Percentiles rank a stretch among this genome's conserved stretches.
Evolutionary conservation across 306 rosid genomes (phyloP).

Genomic region (Albizia julibrissin): DNA sequence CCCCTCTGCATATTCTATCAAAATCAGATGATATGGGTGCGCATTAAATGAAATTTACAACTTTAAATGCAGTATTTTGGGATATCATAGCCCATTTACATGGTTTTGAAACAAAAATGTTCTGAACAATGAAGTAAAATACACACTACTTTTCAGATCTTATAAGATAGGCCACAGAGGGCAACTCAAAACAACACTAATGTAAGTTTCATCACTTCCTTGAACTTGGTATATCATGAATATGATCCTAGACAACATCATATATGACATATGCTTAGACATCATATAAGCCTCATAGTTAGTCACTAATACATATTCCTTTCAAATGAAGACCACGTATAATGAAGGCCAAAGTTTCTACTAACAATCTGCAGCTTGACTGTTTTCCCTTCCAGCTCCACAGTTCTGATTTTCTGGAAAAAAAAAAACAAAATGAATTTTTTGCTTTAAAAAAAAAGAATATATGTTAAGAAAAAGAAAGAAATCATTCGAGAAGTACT

Average conservation of each 20-base stretch:
- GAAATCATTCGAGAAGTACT: background rate
- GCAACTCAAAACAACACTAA: background rate
- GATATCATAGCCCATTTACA: background rate
- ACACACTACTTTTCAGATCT: background rate
- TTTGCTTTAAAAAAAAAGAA: background rate
- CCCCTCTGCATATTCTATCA: background rate
- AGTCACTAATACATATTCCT: background rate
- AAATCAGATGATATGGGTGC: background rate
- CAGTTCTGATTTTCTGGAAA: conserved; percentile 91
- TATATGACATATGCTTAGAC: background rate
- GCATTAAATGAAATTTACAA: background rate
- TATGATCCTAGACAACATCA: background rate
- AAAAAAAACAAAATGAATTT: background rate
- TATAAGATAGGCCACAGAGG: background rate
- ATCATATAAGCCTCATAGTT: background rate
- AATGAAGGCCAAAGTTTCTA: background rate
- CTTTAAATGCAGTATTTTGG: background rate
- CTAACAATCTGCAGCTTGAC: conserved; percentile 96
- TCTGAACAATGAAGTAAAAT: background rate
- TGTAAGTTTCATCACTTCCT: background rate
- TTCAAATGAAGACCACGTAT: background rate
- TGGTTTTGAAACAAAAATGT: background rate
- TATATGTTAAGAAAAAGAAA: background rate
- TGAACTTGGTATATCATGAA: background rate
- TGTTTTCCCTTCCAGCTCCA: conserved; percentile 87